These are phyloP conservation scores for Lachancea cidri DNA, from an alignment of 805 yeast species.

Conservation along the genomic window DNA sequence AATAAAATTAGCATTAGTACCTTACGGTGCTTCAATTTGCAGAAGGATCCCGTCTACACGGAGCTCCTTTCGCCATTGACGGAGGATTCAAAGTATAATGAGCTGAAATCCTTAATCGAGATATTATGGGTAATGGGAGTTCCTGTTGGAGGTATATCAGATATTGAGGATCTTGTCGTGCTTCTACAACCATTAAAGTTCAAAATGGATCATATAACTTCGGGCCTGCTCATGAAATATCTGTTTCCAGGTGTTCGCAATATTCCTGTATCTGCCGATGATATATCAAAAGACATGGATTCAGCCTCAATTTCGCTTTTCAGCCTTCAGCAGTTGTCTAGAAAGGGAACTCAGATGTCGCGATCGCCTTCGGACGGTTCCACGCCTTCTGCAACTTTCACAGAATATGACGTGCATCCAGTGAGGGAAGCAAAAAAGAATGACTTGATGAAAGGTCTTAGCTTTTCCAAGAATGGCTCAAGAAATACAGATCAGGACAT, in stretches of 20 bases:
- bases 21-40: constrained; percentile 51
- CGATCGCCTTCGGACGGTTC: neutral
- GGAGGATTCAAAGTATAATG: constrained; percentile 17
- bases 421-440: neutral
- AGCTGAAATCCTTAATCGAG: constrained; percentile 35
- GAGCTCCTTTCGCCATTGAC: constrained; percentile 46
- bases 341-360: neutral
- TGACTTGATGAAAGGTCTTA: neutral
- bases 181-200: constrained; percentile 49
- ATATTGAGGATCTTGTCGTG: constrained; percentile 47
- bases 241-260: constrained; percentile 36
- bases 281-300: neutral
- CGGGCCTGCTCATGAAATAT: constrained; percentile 44
- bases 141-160: constrained; percentile 62
- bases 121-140: constrained; percentile 50
- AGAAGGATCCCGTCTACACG: constrained; percentile 42
- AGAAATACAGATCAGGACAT: constrained; percentile 28
- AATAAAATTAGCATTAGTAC: constrained; percentile 43
- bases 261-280: neutral
- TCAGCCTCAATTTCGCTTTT: neutral
- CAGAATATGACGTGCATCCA: neutral
- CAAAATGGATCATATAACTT: constrained; percentile 52
- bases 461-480: neutral
- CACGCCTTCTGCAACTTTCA: neutral
- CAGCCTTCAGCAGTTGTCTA: neutral